Evolutionary conservation across 2,329 filamentous ascomycete genomes (phyloP).

Genomic region (Aureobasidium namibiae): DNA sequence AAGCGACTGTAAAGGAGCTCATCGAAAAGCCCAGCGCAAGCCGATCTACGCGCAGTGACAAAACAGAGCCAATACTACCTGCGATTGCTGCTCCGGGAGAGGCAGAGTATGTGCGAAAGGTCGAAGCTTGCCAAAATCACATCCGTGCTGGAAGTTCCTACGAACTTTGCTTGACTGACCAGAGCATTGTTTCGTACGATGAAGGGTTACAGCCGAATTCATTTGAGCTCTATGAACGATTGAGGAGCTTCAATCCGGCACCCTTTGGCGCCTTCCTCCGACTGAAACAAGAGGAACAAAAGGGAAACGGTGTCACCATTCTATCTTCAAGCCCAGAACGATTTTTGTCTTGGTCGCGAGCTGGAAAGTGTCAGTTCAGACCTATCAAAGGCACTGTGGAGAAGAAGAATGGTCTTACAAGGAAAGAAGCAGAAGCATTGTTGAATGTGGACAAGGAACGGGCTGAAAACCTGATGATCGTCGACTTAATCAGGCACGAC

Average conservation of each 20-base stretch:
- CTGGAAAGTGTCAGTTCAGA: conserved; percentile 64
- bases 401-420: conserved; percentile 60
- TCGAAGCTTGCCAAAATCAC: conserved; percentile 54
- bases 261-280: conserved; percentile 78
- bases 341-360: conserved; percentile 62
- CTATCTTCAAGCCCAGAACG: conserved; percentile 82
- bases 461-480: conserved; percentile 97
- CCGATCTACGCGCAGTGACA: too few species aligned
- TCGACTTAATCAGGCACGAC: conserved; percentile 91
- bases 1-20: neutral
- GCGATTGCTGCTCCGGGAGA: conserved; percentile 20
- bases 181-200: conserved; percentile 52
- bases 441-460: conserved; percentile 79
- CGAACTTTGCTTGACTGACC: conserved; percentile 73
- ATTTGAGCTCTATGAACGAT: conserved; percentile 65
- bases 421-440: conserved; percentile 62
- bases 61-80: neutral
- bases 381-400: conserved; percentile 97
- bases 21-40: neutral
- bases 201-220: conserved; percentile 20
- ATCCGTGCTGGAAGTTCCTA: conserved; percentile 62
- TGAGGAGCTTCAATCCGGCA: conserved; percentile 66
- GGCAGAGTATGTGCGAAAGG: conserved; percentile 53
- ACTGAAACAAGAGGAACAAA: conserved; percentile 44
- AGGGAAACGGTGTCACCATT: conserved; percentile 47